phyloP scores from a whole-genome alignment of 2,329 filamentous ascomycete genomes.

The Beauveria caledonica region DNA sequence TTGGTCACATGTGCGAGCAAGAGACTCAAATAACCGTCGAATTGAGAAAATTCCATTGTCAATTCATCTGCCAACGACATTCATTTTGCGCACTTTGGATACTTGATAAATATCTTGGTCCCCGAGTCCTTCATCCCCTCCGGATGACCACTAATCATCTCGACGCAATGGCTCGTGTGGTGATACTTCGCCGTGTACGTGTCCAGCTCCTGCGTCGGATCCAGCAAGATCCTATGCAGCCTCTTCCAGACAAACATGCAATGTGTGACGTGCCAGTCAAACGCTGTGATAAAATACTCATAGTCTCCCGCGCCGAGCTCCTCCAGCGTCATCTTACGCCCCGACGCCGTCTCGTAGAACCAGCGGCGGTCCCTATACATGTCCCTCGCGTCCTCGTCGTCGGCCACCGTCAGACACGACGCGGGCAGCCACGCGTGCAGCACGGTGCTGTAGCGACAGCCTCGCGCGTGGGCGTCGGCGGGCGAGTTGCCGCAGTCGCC shows the following conservation, averaged over 20 bases:
- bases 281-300: constrained; percentile 14
- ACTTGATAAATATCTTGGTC: constrained; percentile 17
- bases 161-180: constrained; percentile 17
- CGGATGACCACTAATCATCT: constrained; percentile 15
- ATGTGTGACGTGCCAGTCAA: constrained; percentile 17
- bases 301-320: constrained; percentile 15
- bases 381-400: constrained; percentile 16
- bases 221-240: constrained; percentile 15
- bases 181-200: constrained; percentile 17
- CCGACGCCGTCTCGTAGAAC: constrained; percentile 12
- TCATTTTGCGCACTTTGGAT: constrained; percentile 14
- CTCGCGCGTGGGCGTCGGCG: constrained; percentile 11
- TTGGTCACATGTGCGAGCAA: too few relatives aligned
- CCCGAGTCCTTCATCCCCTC: constrained; percentile 14
- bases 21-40: too few relatives aligned
- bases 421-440: constrained; percentile 18
- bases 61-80: background rate
- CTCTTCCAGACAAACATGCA: constrained; percentile 18
- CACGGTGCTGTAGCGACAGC: constrained; percentile 16
- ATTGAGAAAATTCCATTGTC: too few relatives aligned
- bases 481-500: constrained; percentile 18
- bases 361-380: constrained; percentile 16
- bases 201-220: constrained; percentile 14
- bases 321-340: constrained; percentile 15
- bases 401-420: constrained; percentile 14